Evolutionary conservation across 306 rosid species (phyloP).

Genomic region (Clitoria ternatea): DNA sequence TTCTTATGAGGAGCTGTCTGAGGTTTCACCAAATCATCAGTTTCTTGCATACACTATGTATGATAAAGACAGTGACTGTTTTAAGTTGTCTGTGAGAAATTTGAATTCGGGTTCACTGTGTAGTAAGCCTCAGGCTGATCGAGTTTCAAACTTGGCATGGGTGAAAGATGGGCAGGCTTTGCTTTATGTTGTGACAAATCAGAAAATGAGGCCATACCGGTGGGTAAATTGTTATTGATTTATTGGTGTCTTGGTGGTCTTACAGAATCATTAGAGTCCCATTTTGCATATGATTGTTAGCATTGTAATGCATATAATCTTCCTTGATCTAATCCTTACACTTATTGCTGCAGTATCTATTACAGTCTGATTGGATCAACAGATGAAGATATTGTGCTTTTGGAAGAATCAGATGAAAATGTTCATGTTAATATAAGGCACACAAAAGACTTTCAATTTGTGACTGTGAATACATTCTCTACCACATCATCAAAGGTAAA

Average conservation of each 20-base stretch:
- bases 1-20: slow-evolving; percentile 89
- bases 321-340: background rate
- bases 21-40: slow-evolving; percentile 77
- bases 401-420: slow-evolving; percentile 69
- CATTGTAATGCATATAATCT: background rate
- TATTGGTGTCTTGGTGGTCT: background rate
- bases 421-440: slow-evolving; percentile 56
- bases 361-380: slow-evolving; percentile 88
- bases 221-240: slow-evolving; percentile 17
- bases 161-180: slow-evolving; percentile 80
- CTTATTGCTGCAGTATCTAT: slow-evolving; percentile 49
- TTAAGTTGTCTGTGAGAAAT: slow-evolving; percentile 79
- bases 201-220: slow-evolving; percentile 76
- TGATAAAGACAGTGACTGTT: slow-evolving; percentile 78
- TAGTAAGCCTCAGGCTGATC: slow-evolving; percentile 78
- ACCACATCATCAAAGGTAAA: slow-evolving; percentile 73
- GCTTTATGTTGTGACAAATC: slow-evolving; percentile 86
- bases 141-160: slow-evolving; percentile 90
- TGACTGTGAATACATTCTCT: slow-evolving; percentile 67
- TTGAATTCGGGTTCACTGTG: slow-evolving; percentile 88
- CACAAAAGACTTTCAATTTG: slow-evolving; percentile 80
- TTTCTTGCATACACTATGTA: slow-evolving; percentile 92
- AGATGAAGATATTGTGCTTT: slow-evolving; percentile 73
- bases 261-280: background rate
- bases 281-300: slow-evolving; percentile 12